phyloP scores from a whole-genome alignment of 2,329 filamentous ascomycete genomes.

The Epichloe amarillans region DNA sequence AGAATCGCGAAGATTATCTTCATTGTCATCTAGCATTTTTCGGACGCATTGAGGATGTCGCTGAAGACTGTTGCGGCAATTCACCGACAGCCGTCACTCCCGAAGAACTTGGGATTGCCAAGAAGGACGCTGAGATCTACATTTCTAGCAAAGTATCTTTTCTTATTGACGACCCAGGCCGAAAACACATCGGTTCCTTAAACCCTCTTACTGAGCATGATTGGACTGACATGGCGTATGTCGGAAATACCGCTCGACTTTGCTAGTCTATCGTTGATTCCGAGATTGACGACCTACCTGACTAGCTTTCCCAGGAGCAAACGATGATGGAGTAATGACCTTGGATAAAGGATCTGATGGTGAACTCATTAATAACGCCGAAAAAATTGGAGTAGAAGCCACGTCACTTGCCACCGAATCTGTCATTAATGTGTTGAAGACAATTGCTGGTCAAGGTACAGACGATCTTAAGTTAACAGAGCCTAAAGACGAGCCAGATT shows the following conservation, averaged over 20 bases:
- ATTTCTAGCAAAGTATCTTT: slow-evolving; percentile 63
- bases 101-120: slow-evolving; percentile 57
- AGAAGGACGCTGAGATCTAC: slow-evolving; percentile 62
- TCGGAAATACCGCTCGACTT: slow-evolving; percentile 63
- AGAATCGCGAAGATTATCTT: slow-evolving; percentile 62
- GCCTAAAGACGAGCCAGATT: slow-evolving; percentile 52
- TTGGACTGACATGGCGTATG: slow-evolving; percentile 86
- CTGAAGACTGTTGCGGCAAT: slow-evolving; percentile 68
- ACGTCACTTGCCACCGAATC: slow-evolving; percentile 52
- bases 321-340: slow-evolving; percentile 50
- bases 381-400: slow-evolving; percentile 37
- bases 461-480: slow-evolving; percentile 38
- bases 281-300: slow-evolving; percentile 55
- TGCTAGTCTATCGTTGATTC: slow-evolving; percentile 71
- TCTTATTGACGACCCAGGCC: slow-evolving; percentile 67
- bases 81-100: slow-evolving; percentile 58
- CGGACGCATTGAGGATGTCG: slow-evolving; percentile 58
- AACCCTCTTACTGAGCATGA: slow-evolving; percentile 71
- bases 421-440: slow-evolving; percentile 52
- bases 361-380: slow-evolving; percentile 32
- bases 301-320: slow-evolving; percentile 56
- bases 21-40: slow-evolving; percentile 83
- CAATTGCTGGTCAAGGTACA: slow-evolving; percentile 15
- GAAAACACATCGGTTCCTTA: slow-evolving; percentile 59
- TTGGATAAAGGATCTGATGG: slow-evolving; percentile 23